Evolutionary conservation across 768 basidiomycete species (phyloP).

Genomic region (Suillus spraguei): DNA sequence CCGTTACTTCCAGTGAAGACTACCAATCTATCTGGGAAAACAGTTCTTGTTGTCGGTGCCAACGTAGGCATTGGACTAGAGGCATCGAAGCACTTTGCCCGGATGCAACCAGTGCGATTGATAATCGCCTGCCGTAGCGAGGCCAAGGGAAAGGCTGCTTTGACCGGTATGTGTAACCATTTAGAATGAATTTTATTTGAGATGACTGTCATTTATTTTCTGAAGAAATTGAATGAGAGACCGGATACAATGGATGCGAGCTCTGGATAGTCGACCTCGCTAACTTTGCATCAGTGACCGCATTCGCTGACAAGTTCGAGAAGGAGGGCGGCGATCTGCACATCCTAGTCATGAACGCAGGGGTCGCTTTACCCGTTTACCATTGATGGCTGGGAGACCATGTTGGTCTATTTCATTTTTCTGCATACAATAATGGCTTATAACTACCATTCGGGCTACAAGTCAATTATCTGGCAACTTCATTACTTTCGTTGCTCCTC

Average conservation of each 20-base stretch:
- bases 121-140: constrained; percentile 32
- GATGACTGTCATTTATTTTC: not conserved
- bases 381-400: constrained; percentile 48
- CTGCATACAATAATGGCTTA: not conserved
- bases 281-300: constrained; percentile 42
- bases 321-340: constrained; percentile 34
- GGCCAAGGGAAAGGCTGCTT: constrained; percentile 24
- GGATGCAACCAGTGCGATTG: constrained; percentile 32
- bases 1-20: constrained; percentile 18
- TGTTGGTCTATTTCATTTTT: constrained; percentile 29
- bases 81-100: constrained; percentile 31
- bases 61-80: constrained; percentile 38
- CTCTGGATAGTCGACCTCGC: constrained; percentile 44
- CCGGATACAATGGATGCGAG: constrained; percentile 37
- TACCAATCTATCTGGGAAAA: constrained; percentile 31
- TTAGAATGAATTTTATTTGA: not conserved
- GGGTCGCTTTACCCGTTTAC: constrained; percentile 25
- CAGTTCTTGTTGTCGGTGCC: constrained; percentile 34
- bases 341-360: constrained; percentile 50
- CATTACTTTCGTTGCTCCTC: constrained; percentile 34
- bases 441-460: constrained; percentile 29
- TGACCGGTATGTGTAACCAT: constrained; percentile 19
- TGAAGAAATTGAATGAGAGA: constrained; percentile 26
- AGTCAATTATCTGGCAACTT: constrained; percentile 37
- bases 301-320: constrained; percentile 35